Evolutionary conservation across 1,284 basidiomycete species (phyloP).

Genomic region (Flammula alnicola): DNA sequence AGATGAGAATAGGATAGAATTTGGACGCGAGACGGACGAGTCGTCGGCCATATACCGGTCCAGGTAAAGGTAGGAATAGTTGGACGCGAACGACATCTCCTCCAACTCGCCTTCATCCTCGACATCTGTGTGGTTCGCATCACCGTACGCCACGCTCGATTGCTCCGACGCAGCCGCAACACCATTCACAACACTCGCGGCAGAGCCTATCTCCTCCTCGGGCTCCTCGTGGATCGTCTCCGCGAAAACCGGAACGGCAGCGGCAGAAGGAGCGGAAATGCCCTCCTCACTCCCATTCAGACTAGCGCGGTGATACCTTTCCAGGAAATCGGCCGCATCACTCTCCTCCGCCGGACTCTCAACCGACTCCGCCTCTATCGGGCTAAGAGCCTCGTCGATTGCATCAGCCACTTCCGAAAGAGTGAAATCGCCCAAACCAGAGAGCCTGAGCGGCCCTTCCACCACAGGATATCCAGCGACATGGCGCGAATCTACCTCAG

Average conservation of each 20-base stretch:
- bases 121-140: neutral
- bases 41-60: neutral
- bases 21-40: slow-evolving; percentile 4
- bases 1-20: slow-evolving; percentile 20
- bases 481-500: no score
- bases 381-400: neutral
- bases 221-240: neutral
- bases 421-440: no score
- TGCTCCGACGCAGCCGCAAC: neutral
- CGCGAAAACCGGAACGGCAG: neutral
- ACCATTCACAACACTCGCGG: neutral
- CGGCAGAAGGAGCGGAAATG: neutral
- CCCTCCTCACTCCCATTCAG: slow-evolving; percentile 17
- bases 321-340: slow-evolving; percentile 12
- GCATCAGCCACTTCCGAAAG: no score
- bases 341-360: no score
- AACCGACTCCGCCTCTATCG: no score
- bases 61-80: slow-evolving; percentile 1
- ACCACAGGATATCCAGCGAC: no score
- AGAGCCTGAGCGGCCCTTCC: no score
- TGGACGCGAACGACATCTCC: neutral
- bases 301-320: slow-evolving; percentile 13
- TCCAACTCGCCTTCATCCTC: slow-evolving; percentile 8
- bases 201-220: neutral
- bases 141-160: neutral